A percentile compares a stretch with the other conserved stretches of the same genome.
phyloP scores from a whole-genome alignment of 225 moss, liverwort and hornwort species.

The Climacium dendroides region DNA sequence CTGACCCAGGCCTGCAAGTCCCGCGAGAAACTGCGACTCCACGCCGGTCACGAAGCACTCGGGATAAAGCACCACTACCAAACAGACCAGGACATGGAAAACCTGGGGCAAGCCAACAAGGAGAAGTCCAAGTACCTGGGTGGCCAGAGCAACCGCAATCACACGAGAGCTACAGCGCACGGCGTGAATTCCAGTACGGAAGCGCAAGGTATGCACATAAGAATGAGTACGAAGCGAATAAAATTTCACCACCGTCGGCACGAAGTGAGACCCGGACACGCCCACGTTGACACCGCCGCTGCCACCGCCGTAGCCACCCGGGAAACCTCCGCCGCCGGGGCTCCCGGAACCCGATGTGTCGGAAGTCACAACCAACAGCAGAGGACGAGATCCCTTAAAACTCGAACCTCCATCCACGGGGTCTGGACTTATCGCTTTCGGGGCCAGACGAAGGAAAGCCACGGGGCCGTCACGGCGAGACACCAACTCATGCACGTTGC shows the following conservation, averaged over 20 bases:
- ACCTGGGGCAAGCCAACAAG: too few relatives aligned
- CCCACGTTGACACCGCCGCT: slow-evolving; percentile 9
- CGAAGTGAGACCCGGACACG: slow-evolving; percentile 26
- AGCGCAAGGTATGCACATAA: slow-evolving; percentile 81
- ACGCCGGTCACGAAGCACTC: background rate
- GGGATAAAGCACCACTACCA: too few relatives aligned
- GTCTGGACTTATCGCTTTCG: slow-evolving; percentile 48
- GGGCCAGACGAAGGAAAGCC: slow-evolving; percentile 83
- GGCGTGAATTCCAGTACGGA: slow-evolving; percentile 79
- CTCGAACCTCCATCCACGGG: slow-evolving; percentile 41
- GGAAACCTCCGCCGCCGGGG: slow-evolving; percentile 49
- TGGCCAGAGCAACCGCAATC: slow-evolving; percentile 78
- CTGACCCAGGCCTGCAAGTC: background rate
- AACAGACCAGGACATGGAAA: background rate
- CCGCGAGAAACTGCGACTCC: too few relatives aligned
- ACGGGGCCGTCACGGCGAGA: slow-evolving; percentile 90
- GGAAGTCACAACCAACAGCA: slow-evolving; percentile 78
- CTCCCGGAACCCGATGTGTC: slow-evolving; percentile 48
- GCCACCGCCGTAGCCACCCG: slow-evolving; percentile 14
- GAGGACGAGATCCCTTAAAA: slow-evolving; percentile 47
- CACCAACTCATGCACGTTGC: slow-evolving; percentile 81
- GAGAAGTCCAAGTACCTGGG: slow-evolving; percentile 45
- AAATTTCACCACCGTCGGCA: slow-evolving; percentile 77
- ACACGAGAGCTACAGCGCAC: slow-evolving; percentile 90
- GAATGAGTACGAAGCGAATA: slow-evolving; percentile 82